A percentile compares a stretch with the other conserved stretches of the same genome.
These are phyloP conservation scores for Rubia yunnanensis DNA, from an alignment of 257 asterid genomes.

Conservation along the genomic window DNA sequence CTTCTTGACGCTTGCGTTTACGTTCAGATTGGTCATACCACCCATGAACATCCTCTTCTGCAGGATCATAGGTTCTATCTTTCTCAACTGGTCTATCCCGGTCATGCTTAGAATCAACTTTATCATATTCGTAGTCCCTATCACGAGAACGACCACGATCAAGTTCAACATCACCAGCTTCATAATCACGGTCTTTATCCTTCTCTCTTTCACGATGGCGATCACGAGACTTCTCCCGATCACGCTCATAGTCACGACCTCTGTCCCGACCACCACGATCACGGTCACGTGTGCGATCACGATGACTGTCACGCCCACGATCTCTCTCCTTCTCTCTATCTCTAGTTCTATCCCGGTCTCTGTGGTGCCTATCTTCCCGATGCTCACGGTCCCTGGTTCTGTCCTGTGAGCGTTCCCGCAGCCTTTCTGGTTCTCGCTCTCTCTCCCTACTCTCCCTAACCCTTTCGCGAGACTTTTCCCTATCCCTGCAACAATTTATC, in stretches of 20 bases:
- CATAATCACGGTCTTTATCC: slow-evolving; percentile 26
- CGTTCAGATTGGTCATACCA: slow-evolving; percentile 43
- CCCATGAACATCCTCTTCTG: slow-evolving; percentile 43
- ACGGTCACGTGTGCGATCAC: slow-evolving; percentile 49
- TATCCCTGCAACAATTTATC: slow-evolving; percentile 32
- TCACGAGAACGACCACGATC: slow-evolving; percentile 31
- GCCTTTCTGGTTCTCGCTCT: slow-evolving; percentile 58
- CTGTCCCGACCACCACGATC: slow-evolving; percentile 38
- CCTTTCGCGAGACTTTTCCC: slow-evolving; percentile 89
- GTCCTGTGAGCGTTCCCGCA: slow-evolving; percentile 79
- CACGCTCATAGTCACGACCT: slow-evolving; percentile 39
- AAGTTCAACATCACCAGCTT: slow-evolving; percentile 21
- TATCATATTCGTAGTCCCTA: slow-evolving; percentile 25
- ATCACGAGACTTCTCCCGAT: slow-evolving; percentile 37
- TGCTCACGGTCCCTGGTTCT: slow-evolving; percentile 73
- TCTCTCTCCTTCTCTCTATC: slow-evolving; percentile 64
- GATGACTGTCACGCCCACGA: slow-evolving; percentile 37
- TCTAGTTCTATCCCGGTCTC: slow-evolving; percentile 72
- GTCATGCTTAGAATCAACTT: slow-evolving; percentile 23
- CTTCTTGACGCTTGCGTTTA: slow-evolving; percentile 36
- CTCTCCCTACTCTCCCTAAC: slow-evolving; percentile 51
- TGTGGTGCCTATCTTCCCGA: slow-evolving; percentile 77
- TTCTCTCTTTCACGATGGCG: slow-evolving; percentile 26
- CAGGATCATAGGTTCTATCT: slow-evolving; percentile 52
- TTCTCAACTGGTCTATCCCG: slow-evolving; percentile 41